Percentiles rank a stretch among this genome's conserved stretches.
phyloP scores from a whole-genome alignment of 495 filamentous ascomycete genomes.

The Penicilliopsis zonata region DNA sequence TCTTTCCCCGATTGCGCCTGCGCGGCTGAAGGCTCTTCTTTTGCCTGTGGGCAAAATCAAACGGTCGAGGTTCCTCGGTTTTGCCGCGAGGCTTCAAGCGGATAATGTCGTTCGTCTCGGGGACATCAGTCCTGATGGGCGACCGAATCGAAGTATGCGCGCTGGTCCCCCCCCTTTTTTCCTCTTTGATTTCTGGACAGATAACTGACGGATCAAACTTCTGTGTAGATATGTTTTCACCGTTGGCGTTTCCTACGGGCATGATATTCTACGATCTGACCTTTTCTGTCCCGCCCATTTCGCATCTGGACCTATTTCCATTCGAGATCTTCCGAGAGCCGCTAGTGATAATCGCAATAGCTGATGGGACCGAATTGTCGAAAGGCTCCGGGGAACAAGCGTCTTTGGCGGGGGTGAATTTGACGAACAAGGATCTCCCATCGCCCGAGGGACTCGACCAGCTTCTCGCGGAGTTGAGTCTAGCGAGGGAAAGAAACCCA shows the following conservation, averaged over 20 bases:
- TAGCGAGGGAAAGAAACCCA: constrained; percentile 48
- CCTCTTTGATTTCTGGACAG: neutral
- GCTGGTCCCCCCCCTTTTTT: neutral
- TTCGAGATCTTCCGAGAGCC: constrained; percentile 80
- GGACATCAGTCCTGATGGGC: constrained; percentile 79
- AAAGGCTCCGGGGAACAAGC: constrained; percentile 23
- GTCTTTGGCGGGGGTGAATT: constrained; percentile 5
- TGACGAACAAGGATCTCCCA: constrained; percentile 8
- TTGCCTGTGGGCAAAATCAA: constrained; percentile 79
- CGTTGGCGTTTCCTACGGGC: constrained; percentile 80
- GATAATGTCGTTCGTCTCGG: constrained; percentile 80
- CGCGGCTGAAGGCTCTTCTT: constrained; percentile 71
- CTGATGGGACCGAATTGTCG: constrained; percentile 52
- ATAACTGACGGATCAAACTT: constrained; percentile 16
- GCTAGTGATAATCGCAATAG: constrained; percentile 65
- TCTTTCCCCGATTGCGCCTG: constrained; percentile 78
- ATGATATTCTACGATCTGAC: constrained; percentile 84
- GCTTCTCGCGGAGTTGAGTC: constrained; percentile 52
- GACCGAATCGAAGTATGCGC: constrained; percentile 75
- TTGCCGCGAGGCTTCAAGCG: constrained; percentile 62
- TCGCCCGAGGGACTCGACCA: constrained; percentile 42
- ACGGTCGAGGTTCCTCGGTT: constrained; percentile 64
- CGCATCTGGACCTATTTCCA: constrained; percentile 66
- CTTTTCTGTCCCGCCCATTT: constrained; percentile 62
- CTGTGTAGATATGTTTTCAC: constrained; percentile 79